Conservation (phyloP, 108 stramenopile species). For the Pseudonitzschia pungens region DNA sequence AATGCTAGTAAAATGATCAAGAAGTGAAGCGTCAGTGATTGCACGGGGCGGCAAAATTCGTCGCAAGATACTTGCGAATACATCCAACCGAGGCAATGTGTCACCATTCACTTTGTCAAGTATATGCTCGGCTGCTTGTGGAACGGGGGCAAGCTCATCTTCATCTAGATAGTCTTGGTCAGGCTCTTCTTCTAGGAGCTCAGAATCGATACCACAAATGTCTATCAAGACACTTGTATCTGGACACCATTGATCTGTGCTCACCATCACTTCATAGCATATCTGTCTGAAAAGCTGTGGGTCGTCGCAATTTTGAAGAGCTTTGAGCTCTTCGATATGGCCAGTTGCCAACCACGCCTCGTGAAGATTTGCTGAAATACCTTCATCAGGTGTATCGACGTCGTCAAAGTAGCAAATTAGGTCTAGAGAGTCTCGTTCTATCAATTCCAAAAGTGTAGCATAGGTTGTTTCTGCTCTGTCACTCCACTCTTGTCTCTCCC, state of each 20-base stretch:
- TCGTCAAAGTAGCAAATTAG: constrained; percentile 43
- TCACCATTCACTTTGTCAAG: constrained; percentile 60
- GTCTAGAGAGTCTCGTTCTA: constrained; percentile 47
- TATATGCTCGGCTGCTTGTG: constrained; percentile 49
- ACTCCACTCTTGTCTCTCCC: constrained; percentile 58
- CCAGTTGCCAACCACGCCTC: constrained; percentile 55
- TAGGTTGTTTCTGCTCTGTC: constrained; percentile 46
- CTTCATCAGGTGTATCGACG: constrained; percentile 43
- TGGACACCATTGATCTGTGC: constrained; percentile 68
- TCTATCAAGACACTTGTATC: constrained; percentile 51
- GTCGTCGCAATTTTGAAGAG: constrained; percentile 33
- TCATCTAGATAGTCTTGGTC: constrained; percentile 28
- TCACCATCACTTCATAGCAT: constrained; percentile 59
- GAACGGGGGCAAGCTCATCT: constrained; percentile 41
- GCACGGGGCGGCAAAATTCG: constrained; percentile 52
- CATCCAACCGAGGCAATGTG: constrained; percentile 34
- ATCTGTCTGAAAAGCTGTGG: constrained; percentile 51
- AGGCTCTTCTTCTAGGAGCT: constrained; percentile 38
- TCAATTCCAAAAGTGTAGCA: constrained; percentile 51
- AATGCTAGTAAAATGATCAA: constrained; percentile 44
- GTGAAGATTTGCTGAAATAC: constrained; percentile 37
- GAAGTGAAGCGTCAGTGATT: constrained; percentile 38
- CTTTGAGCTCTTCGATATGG: constrained; percentile 47
- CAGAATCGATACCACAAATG: constrained; percentile 49
- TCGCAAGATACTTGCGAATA: constrained; percentile 49